Percentiles rank a stretch among this genome's conserved stretches.
Conservation (phyloP, 2,329 filamentous ascomycete genomes). For the Claviceps digitariae region DNA sequence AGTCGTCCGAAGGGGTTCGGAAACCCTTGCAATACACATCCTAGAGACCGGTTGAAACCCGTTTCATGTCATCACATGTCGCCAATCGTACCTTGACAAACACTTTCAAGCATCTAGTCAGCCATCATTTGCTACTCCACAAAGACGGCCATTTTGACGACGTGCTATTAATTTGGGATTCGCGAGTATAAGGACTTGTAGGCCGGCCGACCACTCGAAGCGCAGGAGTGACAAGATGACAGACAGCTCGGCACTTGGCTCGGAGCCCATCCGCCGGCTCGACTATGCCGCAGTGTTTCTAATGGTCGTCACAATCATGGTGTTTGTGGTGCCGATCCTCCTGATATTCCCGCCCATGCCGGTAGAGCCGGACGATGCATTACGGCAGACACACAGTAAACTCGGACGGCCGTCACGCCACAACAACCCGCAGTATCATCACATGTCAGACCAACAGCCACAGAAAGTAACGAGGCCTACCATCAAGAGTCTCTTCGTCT, state of each 20-base stretch:
- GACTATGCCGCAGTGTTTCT: constrained; percentile 23
- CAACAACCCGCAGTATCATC: constrained; percentile 23
- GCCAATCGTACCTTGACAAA: not conserved
- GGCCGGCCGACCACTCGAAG: too few species aligned
- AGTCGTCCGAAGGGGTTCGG: not conserved
- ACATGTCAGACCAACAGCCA: constrained; percentile 10
- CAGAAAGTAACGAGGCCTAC: constrained; percentile 11
- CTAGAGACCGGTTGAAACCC: not conserved
- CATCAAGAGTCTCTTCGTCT: constrained; percentile 57
- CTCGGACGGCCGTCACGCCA: constrained; percentile 27
- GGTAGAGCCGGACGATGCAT: constrained; percentile 37
- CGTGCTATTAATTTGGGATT: not conserved
- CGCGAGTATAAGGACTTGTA: not conserved
- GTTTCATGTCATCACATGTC: not conserved
- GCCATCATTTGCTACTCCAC: not conserved
- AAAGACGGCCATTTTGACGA: not conserved
- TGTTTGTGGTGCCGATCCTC: constrained; percentile 40
- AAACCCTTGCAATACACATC: not conserved
- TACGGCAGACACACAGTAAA: constrained; percentile 39
- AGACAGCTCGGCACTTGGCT: not conserved
- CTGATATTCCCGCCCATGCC: constrained; percentile 41
- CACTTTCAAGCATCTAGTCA: not conserved
- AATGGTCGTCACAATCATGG: constrained; percentile 29
- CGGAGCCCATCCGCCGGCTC: constrained; percentile 11
- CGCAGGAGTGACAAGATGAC: not conserved